Conservation (phyloP, 164 flowering plant species). For the Vitis amurensis region DNA sequence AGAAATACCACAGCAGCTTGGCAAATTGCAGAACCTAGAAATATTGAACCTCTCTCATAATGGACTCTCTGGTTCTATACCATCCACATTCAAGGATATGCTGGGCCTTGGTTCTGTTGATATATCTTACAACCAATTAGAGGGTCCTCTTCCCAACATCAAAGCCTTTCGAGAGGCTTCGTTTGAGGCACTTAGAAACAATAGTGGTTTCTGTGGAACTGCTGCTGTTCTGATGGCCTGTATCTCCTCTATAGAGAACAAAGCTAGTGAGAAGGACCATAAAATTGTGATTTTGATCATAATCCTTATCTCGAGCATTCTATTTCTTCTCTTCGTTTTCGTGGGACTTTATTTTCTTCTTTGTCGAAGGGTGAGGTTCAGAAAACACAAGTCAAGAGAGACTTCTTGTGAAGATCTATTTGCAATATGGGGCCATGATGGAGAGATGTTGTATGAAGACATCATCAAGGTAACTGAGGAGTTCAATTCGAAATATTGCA, state of each 20-base stretch:
- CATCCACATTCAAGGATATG: constrained; percentile 11
- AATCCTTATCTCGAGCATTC: not conserved
- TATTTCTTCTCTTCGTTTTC: not conserved
- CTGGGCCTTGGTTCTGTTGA: constrained; percentile 8
- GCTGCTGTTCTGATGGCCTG: not conserved
- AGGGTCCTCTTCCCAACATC: constrained; percentile 26
- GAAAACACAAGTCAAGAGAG: too few relatives aligned
- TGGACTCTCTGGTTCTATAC: constrained; percentile 19
- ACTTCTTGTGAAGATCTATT: not conserved
- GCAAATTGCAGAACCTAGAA: constrained; percentile 9
- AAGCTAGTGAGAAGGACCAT: not conserved
- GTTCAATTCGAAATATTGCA: constrained; percentile 11
- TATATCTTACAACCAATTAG: constrained; percentile 20
- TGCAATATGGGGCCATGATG: constrained; percentile 17
- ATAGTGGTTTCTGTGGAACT: constrained; percentile 21
- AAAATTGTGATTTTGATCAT: not conserved
- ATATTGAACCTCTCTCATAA: constrained; percentile 23
- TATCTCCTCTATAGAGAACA: too few relatives aligned
- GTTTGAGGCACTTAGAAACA: constrained; percentile 4
- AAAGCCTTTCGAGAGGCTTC: constrained; percentile 12
- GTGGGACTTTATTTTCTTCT: not conserved
- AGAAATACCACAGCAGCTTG: constrained; percentile 17
- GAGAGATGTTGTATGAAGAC: constrained; percentile 13
- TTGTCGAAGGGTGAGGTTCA: not conserved
- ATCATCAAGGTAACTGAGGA: constrained; percentile 19